These are phyloP conservation scores for Camellia oleifera DNA, from an alignment of 179 eudicot genomes.

Conservation along the genomic window DNA sequence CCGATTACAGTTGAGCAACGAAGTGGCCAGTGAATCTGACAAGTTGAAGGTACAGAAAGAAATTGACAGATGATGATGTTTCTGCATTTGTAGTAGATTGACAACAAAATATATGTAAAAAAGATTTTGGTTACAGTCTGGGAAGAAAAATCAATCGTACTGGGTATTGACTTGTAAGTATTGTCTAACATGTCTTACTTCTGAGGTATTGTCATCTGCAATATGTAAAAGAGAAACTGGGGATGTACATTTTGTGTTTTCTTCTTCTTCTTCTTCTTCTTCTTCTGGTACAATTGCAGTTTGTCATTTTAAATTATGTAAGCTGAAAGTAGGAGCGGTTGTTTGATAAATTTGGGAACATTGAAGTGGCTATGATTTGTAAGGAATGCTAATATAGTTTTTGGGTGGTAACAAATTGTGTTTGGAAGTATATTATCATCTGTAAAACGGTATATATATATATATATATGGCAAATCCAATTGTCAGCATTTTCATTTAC, in stretches of 20 bases:
- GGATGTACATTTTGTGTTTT: slow-evolving; percentile 8
- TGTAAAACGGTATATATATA: neutral
- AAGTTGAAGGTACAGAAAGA: neutral
- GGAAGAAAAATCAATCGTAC: neutral
- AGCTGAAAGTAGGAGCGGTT: neutral
- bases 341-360: neutral
- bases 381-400: neutral
- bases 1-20: slow-evolving; percentile 5
- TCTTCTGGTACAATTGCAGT: neutral
- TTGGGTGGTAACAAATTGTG: neutral
- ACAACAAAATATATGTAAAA: neutral
- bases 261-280: too few relatives aligned
- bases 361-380: neutral
- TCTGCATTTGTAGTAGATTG: neutral
- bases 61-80: neutral
- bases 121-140: neutral
- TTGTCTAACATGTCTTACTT: slow-evolving; percentile 10
- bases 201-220: neutral
- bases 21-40: neutral
- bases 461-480: neutral
- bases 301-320: neutral
- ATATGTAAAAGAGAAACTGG: neutral
- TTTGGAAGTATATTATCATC: neutral
- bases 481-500: neutral
- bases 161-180: slow-evolving; percentile 2